These are phyloP conservation scores for Nepenthes mirabilis DNA, from an alignment of 148 eudicot genomes.

Conservation along the genomic window DNA sequence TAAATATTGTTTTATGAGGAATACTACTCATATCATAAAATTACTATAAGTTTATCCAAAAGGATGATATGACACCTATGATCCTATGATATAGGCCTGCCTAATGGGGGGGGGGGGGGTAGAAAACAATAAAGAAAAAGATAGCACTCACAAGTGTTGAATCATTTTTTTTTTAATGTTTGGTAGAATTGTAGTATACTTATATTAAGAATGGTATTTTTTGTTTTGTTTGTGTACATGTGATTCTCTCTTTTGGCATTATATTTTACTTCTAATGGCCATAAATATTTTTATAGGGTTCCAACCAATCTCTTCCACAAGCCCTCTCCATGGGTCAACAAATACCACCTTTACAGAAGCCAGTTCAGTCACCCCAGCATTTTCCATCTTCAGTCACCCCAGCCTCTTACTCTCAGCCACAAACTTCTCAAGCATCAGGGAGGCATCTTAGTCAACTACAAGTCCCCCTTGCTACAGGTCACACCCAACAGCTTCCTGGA, in stretches of 20 bases:
- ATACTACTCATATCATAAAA: constrained; percentile 1
- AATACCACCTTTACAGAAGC: constrained; percentile 43
- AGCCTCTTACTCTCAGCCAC: constrained; percentile 31
- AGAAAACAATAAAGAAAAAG: neutral
- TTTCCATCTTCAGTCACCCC: constrained; percentile 30
- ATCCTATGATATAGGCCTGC: neutral
- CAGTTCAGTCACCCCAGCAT: constrained; percentile 48
- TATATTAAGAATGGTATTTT: neutral
- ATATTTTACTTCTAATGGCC: neutral
- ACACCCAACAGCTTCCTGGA: constrained; percentile 30
- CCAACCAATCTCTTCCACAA: constrained; percentile 32
- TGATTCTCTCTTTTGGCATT: neutral
- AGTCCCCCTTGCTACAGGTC: constrained; percentile 21
- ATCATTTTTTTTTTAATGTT: too few species aligned
- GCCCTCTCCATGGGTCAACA: constrained; percentile 28
- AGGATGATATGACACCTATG: too few species aligned
- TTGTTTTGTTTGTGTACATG: neutral
- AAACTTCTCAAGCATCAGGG: constrained; percentile 19
- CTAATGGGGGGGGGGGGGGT: neutral
- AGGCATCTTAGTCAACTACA: constrained; percentile 38
- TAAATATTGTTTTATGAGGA: constrained; percentile 1
- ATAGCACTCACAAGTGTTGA: too few species aligned
- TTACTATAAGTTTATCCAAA: too few species aligned
- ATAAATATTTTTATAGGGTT: constrained; percentile 15
- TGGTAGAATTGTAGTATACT: too few species aligned